Conservation (phyloP, 805 yeast species). For the Barnettozyma populi region DNA sequence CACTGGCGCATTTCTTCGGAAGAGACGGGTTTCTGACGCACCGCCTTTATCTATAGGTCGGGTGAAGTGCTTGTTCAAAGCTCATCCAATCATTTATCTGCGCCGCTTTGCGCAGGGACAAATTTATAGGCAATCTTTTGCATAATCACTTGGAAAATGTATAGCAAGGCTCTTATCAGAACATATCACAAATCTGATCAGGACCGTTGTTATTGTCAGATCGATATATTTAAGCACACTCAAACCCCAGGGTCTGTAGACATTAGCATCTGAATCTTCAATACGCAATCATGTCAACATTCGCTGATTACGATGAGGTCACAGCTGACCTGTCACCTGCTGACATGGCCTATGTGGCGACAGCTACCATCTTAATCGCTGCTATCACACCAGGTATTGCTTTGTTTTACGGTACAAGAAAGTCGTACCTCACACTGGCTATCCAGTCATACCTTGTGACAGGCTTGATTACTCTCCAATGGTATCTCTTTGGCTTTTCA, state of each 20-base stretch:
- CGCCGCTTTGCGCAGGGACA: background rate
- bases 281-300: background rate
- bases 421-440: conserved; percentile 71
- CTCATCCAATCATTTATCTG: background rate
- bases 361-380: conserved; percentile 38
- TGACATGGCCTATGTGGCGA: conserved; percentile 44
- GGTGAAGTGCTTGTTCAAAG: too few species aligned
- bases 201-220: too few species aligned
- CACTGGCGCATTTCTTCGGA: background rate
- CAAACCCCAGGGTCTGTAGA: background rate
- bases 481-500: conserved; percentile 97
- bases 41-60: background rate
- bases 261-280: too few species aligned
- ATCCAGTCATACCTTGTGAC: conserved; percentile 73
- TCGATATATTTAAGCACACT: background rate
- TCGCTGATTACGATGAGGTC: conserved; percentile 25
- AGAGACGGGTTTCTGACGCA: background rate
- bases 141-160: background rate
- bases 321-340: conserved; percentile 34
- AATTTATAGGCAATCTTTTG: background rate
- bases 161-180: background rate
- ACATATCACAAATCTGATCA: background rate
- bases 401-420: conserved; percentile 86
- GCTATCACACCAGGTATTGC: conserved; percentile 95
- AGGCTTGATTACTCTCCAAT: conserved; percentile 69